Evolutionary conservation across 305 asterid species (phyloP).

Genomic region (Fraxinus baroniana): DNA sequence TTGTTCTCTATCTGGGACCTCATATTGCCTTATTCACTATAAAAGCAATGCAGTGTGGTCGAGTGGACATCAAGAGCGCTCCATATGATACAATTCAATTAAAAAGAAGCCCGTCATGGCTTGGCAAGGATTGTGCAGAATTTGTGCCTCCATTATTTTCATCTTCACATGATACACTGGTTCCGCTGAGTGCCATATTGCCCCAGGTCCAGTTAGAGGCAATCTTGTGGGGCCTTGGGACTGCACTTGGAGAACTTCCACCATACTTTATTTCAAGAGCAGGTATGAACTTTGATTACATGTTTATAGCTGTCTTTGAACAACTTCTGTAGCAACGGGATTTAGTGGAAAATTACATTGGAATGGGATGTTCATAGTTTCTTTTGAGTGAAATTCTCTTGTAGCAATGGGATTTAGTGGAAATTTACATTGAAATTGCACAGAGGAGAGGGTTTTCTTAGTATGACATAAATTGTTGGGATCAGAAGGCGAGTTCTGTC

Average conservation of each 20-base stretch:
- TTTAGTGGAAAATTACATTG: not conserved
- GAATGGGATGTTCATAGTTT: not conserved
- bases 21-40: constrained; percentile 85
- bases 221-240: constrained; percentile 82
- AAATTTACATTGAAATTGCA: not conserved
- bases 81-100: constrained; percentile 85
- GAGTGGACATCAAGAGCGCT: constrained; percentile 83
- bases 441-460: not conserved
- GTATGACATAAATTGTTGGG: not conserved
- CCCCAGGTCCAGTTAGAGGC: constrained; percentile 91
- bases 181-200: constrained; percentile 73
- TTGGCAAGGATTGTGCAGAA: constrained; percentile 68
- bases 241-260: constrained; percentile 95
- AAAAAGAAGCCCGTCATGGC: constrained; percentile 70
- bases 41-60: constrained; percentile 85
- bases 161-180: constrained; percentile 49
- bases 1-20: constrained; percentile 90
- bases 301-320: not conserved
- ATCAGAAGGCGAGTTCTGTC: not conserved
- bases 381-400: not conserved
- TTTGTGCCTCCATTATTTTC: constrained; percentile 67
- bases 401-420: not conserved
- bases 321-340: not conserved
- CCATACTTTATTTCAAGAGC: constrained; percentile 95
- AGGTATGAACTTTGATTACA: constrained; percentile 53